Conservation (phyloP, 208 protist genomes). For the Acanthamoeba lugdunensis region DNA sequence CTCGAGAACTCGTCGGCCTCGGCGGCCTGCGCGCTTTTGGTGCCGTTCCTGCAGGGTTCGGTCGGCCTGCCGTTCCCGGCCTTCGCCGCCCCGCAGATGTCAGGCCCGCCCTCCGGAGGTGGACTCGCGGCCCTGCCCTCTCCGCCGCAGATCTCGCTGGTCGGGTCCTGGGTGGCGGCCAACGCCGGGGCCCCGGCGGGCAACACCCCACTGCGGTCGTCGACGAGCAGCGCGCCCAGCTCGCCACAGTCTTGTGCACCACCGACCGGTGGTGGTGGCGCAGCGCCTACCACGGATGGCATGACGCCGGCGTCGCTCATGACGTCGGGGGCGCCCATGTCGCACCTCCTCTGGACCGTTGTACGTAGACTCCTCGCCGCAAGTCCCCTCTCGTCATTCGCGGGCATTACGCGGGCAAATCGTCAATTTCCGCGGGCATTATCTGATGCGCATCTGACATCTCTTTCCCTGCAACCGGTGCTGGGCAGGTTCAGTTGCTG, state of each 20-base stretch:
- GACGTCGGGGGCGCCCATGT: neutral
- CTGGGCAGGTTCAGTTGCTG: neutral
- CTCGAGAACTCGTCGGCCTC: neutral
- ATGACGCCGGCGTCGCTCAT: neutral
- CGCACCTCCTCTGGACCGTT: constrained; percentile 2
- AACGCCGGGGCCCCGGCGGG: neutral
- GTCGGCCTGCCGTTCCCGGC: neutral
- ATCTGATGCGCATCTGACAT: too few relatives aligned
- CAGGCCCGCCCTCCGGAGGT: too few relatives aligned
- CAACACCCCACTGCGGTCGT: neutral
- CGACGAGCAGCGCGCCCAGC: neutral
- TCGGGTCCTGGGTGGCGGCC: neutral
- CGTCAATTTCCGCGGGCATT: too few relatives aligned
- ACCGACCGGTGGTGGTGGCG: too few relatives aligned
- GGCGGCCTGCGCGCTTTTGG: neutral
- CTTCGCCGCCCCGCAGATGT: neutral
- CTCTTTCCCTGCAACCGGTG: neutral
- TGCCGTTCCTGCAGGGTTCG: neutral
- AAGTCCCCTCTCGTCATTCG: neutral
- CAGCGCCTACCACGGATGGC: too few relatives aligned
- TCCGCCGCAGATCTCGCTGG: neutral
- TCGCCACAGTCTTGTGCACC: neutral
- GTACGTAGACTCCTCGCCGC: neutral
- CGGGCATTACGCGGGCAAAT: too few relatives aligned
- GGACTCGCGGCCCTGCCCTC: neutral